A percentile compares a stretch with the other conserved stretches of the same genome.
Evolutionary conservation across 495 filamentous ascomycete genomes (phyloP).

Genomic region (Sporormia fimetaria): DNA sequence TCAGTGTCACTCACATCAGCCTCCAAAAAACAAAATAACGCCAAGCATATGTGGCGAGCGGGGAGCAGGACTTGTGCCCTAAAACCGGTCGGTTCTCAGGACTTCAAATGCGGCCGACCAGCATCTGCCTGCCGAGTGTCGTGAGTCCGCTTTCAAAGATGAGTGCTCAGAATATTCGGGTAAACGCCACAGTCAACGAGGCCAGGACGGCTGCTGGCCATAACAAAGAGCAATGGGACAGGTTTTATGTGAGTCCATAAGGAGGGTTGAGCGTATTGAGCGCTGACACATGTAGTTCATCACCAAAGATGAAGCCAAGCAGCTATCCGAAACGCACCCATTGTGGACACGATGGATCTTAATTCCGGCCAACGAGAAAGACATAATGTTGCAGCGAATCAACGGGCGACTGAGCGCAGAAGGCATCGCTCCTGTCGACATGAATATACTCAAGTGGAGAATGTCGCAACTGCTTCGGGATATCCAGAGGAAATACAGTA

Average conservation of each 20-base stretch:
- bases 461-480: slow-evolving; percentile 18
- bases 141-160: slow-evolving; percentile 4
- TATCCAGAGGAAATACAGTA: slow-evolving; percentile 18
- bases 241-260: slow-evolving; percentile 20
- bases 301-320: slow-evolving; percentile 17
- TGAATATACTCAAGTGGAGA: slow-evolving; percentile 20
- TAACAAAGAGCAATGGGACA: slow-evolving; percentile 18
- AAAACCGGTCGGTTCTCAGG: slow-evolving; percentile 19
- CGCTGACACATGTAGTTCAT: slow-evolving; percentile 14
- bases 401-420: slow-evolving; percentile 17
- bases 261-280: neutral
- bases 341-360: slow-evolving; percentile 17
- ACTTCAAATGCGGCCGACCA: slow-evolving; percentile 9
- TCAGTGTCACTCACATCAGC: slow-evolving; percentile 20
- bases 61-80: slow-evolving; percentile 22
- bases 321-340: slow-evolving; percentile 13
- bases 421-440: slow-evolving; percentile 15
- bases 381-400: slow-evolving; percentile 13
- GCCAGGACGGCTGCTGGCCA: slow-evolving; percentile 13
- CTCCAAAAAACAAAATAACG: slow-evolving; percentile 21
- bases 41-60: slow-evolving; percentile 23
- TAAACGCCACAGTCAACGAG: slow-evolving; percentile 15
- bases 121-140: slow-evolving; percentile 1
- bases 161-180: slow-evolving; percentile 12
- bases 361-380: slow-evolving; percentile 21